Base-by-base conservation (phyloP, 192 early-diverging fungal genomes). In the Backusella australiensis region DNA sequence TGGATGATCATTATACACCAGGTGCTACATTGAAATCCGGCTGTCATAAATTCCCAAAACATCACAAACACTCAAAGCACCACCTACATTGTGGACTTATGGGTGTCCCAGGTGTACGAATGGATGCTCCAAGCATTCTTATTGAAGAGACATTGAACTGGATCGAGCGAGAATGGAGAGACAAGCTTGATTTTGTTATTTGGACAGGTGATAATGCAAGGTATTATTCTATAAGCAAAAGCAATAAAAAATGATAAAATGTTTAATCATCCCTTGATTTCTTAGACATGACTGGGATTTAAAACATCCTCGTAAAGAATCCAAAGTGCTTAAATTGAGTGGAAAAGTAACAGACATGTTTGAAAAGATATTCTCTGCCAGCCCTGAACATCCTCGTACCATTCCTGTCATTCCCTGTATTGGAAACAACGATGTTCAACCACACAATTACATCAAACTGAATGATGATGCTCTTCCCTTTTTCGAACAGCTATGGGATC, bases 151-250 rank as follows among this genome's bases (percentile, higher is more conserved):
- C 92, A 0, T 81, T 88, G 67, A 83, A 89, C 6, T 89, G 90
- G 81, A 76, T 93, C 32, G 79, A 79, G 39, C 78, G 77, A 38
- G 75, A 85, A 21, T 78, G 85, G 78, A 82, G 80, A n/a, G 75
- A 76, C 36, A 75, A 78, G 19, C 67, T 91, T 42, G 91, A 93
- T 79, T 93, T 93, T 89, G 88, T 93, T 8, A 72, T 89, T 29
- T 93, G 90, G 89, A 93, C 92, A 8, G 92, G 92, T 34, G 92
- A 93, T 74, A 92, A 90, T 82, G 86, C 87, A n/a, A 78, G 87
- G 87, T 89, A 83, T 9, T 15, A 17, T 21, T 19, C 1, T 49
- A 49, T 44, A 49, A 49, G 19, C 42, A 17, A n/a, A 46, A 46
- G 1, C 17, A 49, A 49, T 19, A 11, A 49, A 49, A 49, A 49